Conservation (phyloP, 306 rosid genomes). For the Vachellia collinsii region DNA sequence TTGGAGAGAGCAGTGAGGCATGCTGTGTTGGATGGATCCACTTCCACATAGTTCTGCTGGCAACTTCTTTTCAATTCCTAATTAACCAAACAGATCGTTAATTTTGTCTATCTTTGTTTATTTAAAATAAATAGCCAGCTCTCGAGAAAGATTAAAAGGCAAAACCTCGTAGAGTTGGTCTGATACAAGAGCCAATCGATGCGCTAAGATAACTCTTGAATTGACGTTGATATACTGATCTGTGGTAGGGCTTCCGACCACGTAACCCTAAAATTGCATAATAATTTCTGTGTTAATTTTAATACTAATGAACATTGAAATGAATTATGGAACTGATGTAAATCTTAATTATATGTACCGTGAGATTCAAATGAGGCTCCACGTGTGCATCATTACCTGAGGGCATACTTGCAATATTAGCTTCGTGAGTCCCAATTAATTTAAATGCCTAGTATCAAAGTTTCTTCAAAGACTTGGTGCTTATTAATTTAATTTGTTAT, state of each 20-base stretch:
- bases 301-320: background rate
- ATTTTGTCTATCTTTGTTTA: background rate
- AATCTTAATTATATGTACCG: conserved; percentile 11
- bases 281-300: background rate
- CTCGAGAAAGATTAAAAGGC: background rate
- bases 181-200: conserved; percentile 36
- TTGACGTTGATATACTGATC: conserved; percentile 23
- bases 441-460: no score
- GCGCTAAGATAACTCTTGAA: conserved; percentile 29
- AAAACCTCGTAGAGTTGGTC: conserved; percentile 35
- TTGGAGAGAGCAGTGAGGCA: background rate
- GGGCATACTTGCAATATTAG: background rate
- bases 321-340: background rate
- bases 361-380: conserved; percentile 32
- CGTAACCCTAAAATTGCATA: conserved; percentile 23
- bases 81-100: background rate
- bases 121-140: background rate
- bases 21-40: background rate
- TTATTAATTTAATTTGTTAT: background rate
- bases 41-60: background rate
- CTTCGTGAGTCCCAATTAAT: background rate
- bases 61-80: background rate
- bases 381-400: conserved; percentile 26
- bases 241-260: conserved; percentile 32
- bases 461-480: background rate